Evolutionary conservation across 148 eudicot genomes (phyloP).

Genomic region (Persicaria maculosa): DNA sequence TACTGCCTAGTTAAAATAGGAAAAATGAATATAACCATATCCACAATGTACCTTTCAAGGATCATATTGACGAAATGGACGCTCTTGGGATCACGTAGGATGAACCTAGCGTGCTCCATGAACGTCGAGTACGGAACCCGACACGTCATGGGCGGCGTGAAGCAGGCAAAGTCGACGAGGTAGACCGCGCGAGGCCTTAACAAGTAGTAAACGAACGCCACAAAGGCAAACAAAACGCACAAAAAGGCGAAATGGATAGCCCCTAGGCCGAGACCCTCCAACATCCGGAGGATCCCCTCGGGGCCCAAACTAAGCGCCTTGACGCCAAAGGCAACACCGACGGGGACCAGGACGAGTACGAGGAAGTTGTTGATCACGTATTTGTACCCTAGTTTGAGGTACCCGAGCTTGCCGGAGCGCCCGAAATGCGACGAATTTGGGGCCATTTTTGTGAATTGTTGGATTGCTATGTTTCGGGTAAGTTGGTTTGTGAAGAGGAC

Average conservation of each 20-base stretch:
- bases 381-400: background rate
- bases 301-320: background rate
- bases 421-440: no score
- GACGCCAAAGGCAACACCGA: background rate
- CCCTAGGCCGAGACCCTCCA: background rate
- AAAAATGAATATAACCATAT: background rate
- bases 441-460: no score
- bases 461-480: no score
- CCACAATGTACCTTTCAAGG: slow-evolving; percentile 14
- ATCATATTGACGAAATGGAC: slow-evolving; percentile 30
- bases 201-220: slow-evolving; percentile 16
- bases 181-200: slow-evolving; percentile 25
- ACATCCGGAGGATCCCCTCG: background rate
- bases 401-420: background rate
- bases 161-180: slow-evolving; percentile 43
- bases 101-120: slow-evolving; percentile 29
- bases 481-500: no score
- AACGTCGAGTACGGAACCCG: slow-evolving; percentile 29
- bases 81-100: slow-evolving; percentile 21
- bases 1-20: background rate
- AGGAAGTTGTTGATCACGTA: background rate
- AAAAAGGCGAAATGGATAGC: background rate
- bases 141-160: slow-evolving; percentile 22
- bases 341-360: background rate
- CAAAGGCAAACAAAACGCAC: background rate